Evolutionary conservation across 352 stramenopile genomes (phyloP), one percentile per base, ranked within the genome.

Genomic region (Phytophthora sp.): DNA sequence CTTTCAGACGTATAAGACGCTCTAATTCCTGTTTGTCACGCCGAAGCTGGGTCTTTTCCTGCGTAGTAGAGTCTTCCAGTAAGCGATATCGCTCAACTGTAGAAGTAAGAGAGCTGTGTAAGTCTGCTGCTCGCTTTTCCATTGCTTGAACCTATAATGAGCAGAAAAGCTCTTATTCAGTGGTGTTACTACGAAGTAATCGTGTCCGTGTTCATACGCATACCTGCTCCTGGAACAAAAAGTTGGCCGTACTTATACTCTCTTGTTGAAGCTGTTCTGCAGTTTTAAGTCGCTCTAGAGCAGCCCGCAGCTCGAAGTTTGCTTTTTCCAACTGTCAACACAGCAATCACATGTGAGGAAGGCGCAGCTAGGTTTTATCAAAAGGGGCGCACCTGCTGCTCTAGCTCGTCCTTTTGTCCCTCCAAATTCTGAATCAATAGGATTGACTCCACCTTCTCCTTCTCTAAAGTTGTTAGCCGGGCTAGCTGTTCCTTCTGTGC

Each of bases 11-110:
- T 5, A 82, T 55, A 23, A 75, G 32, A 4, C 39, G 37, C 24
- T 82, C 70, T 4, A 85, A 39, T 27, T 81, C 63, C 13, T 72
- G 50, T 18, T 72, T 78, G 30, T 80, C 62, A 43, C 50, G 62
- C 1, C 68, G 52, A 23, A 79, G 54, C 27, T 77, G 73, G 12
- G 48, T 17, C 23, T 76, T 79, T 23, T 79, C 72, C 28, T 75
- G 44, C 4, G 37, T 13, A 17, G 38, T 31, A 12, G 49, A 24
- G 9, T 35, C 24, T 32, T 84, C 75, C 26, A 82, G 42, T 6
- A 23, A 32, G 8, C 28, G 44, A 66, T 57, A 46, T 55, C 50
- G 51, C 11, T 73, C 62, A 12, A 54, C n/a, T 23, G 45, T 48
- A 13, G 38, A 51, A 0, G 37, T 31, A n/a, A 72, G 39, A 7